Percentiles rank a stretch among this genome's conserved stretches.
Evolutionary conservation across 805 yeast species (phyloP).

Genomic region (Yueomyces sp.): DNA sequence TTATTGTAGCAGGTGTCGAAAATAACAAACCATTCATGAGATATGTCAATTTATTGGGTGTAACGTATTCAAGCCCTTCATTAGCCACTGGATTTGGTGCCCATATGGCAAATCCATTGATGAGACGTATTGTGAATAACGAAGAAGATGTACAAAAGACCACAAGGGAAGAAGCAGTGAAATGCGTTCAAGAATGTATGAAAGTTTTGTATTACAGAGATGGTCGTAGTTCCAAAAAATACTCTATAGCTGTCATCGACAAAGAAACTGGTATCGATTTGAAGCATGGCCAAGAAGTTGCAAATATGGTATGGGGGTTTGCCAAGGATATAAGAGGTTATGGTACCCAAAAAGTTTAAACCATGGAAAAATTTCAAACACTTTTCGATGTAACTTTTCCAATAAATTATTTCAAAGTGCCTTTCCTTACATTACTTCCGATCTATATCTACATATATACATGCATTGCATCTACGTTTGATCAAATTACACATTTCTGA

Average conservation of each 20-base stretch:
- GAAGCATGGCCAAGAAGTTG: conserved; percentile 54
- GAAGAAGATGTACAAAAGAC: conserved; percentile 66
- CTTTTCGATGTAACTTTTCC: too few relatives aligned
- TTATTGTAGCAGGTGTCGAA: conserved; percentile 81
- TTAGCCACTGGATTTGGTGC: conserved; percentile 96
- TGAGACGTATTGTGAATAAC: conserved; percentile 69
- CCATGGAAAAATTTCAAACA: too few relatives aligned
- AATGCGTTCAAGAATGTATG: conserved; percentile 75
- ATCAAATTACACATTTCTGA: not conserved
- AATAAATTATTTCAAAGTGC: not conserved
- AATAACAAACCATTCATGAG: conserved; percentile 60
- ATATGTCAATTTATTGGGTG: conserved; percentile 86
- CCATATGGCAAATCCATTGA: conserved; percentile 82
- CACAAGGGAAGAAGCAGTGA: conserved; percentile 61
- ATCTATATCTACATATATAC: too few relatives aligned
- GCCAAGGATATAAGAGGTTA: conserved; percentile 84
- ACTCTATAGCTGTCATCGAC: conserved; percentile 64
- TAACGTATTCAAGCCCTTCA: conserved; percentile 74
- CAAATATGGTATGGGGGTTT: conserved; percentile 78
- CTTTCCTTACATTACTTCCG: not conserved
- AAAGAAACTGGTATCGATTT: conserved; percentile 47
- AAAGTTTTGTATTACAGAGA: conserved; percentile 91
- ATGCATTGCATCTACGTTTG: too few relatives aligned
- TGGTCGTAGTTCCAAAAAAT: conserved; percentile 84
- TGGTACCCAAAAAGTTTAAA: conserved; percentile 50